phyloP scores from a whole-genome alignment of 208 protist species.

The Acanthamoeba lugdunensis region DNA sequence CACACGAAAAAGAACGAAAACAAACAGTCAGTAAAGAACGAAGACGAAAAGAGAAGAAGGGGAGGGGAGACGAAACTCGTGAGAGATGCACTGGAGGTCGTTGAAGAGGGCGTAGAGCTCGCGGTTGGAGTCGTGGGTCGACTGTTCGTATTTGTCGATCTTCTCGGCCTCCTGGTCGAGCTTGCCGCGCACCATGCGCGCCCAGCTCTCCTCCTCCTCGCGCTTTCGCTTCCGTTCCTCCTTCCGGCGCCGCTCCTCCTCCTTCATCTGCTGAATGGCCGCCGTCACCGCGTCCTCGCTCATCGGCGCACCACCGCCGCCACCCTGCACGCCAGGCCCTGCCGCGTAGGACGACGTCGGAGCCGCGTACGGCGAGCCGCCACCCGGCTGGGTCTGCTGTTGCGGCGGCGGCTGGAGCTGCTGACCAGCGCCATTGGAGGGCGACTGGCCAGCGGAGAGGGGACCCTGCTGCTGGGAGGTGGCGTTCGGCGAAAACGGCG shows the following conservation, averaged over 20 bases:
- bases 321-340: too few species aligned
- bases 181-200: conserved; percentile 73
- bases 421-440: not conserved
- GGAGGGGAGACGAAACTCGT: conserved; percentile 76
- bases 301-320: not conserved
- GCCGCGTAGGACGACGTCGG: too few species aligned
- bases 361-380: not conserved
- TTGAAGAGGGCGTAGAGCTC: conserved; percentile 85
- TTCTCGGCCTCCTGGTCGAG: conserved; percentile 74
- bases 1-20: not conserved
- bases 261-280: conserved; percentile 75
- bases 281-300: conserved; percentile 21
- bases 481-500: not conserved
- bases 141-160: conserved; percentile 77
- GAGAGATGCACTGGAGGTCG: conserved; percentile 84
- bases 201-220: conserved; percentile 76
- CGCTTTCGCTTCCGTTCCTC: conserved; percentile 78
- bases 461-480: not conserved
- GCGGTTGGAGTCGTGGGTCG: conserved; percentile 72
- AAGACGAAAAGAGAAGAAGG: conserved; percentile 7
- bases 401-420: too few species aligned
- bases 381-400: not conserved
- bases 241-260: conserved; percentile 72
- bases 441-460: conserved; percentile 13
- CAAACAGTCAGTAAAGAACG: not conserved